These are phyloP conservation scores for Nevesoporus exiguus DNA, from an alignment of 768 basidiomycete species.

Conservation along the genomic window DNA sequence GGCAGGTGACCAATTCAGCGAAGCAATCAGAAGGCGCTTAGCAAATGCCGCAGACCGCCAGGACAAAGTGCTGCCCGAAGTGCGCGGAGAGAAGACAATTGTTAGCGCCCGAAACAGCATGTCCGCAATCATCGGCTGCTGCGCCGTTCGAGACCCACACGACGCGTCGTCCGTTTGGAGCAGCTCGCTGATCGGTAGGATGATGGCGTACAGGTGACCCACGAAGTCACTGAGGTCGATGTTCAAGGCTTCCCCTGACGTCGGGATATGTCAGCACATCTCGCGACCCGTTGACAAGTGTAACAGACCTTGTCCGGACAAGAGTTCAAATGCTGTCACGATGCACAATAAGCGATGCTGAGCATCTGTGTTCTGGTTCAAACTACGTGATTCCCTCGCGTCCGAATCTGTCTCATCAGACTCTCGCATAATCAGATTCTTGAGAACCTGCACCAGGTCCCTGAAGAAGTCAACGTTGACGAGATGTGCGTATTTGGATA, in stretches of 20 bases:
- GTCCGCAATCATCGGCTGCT: slow-evolving; percentile 46
- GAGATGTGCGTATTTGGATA: slow-evolving; percentile 90
- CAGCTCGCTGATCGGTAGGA: slow-evolving; percentile 69
- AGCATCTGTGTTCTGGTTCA: slow-evolving; percentile 39
- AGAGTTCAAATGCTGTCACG: slow-evolving; percentile 94
- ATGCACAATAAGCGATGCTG: slow-evolving; percentile 77
- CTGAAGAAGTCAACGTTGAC: slow-evolving; percentile 99
- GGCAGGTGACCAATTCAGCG: slow-evolving; percentile 75
- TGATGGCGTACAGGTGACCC: slow-evolving; percentile 75
- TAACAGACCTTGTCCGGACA: slow-evolving; percentile 85
- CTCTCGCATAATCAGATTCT: slow-evolving; percentile 63
- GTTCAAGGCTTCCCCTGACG: slow-evolving; percentile 89
- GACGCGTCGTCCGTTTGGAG: slow-evolving; percentile 59
- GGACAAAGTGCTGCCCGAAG: slow-evolving; percentile 53
- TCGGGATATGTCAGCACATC: slow-evolving; percentile 3
- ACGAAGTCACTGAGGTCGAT: slow-evolving; percentile 92
- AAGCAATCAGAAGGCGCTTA: slow-evolving; percentile 82
- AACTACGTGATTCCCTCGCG: slow-evolving; percentile 28
- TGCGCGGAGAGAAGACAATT: slow-evolving; percentile 76
- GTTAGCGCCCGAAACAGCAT: slow-evolving; percentile 85
- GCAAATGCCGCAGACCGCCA: slow-evolving; percentile 88
- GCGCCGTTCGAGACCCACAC: slow-evolving; percentile 25
- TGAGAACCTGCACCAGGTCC: slow-evolving; percentile 86
- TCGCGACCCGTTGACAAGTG: slow-evolving; percentile 7
- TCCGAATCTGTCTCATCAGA: slow-evolving; percentile 40